phyloP scores from a whole-genome alignment of 1,284 basidiomycete species.

The Apiotrichum mycotoxinovorans region DNA sequence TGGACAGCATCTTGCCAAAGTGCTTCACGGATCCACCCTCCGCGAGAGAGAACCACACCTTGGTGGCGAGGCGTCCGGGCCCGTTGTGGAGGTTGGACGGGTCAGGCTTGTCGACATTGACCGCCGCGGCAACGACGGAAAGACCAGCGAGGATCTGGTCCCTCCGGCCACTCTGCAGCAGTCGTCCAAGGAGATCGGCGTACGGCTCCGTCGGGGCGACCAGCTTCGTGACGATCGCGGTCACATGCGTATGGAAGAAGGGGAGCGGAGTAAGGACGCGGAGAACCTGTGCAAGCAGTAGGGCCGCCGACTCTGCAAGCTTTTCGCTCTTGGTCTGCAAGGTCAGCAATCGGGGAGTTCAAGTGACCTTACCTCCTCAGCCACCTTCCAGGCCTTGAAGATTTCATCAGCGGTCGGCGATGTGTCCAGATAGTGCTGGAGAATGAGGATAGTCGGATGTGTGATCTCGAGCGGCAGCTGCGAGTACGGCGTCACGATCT shows the following conservation, averaged over 20 bases:
- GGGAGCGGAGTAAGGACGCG: conserved; percentile 45
- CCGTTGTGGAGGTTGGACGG: conserved; percentile 19
- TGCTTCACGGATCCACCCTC: conserved; percentile 44
- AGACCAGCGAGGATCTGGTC: conserved; percentile 44
- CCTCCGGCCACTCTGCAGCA: conserved; percentile 42
- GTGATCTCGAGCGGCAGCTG: conserved; percentile 42
- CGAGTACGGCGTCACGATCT: conserved; percentile 45
- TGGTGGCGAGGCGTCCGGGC: conserved; percentile 30
- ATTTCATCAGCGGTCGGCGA: conserved; percentile 48
- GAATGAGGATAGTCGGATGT: conserved; percentile 45
- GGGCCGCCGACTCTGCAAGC: conserved; percentile 36
- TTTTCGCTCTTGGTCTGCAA: conserved; percentile 38
- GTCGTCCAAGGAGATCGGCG: conserved; percentile 39
- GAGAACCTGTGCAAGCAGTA: conserved; percentile 42
- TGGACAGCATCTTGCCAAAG: conserved; percentile 46
- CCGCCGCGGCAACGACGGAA: conserved; percentile 37
- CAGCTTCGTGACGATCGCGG: conserved; percentile 44
- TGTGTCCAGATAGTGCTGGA: conserved; percentile 48
- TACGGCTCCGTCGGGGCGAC: conserved; percentile 38
- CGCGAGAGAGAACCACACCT: conserved; percentile 38
- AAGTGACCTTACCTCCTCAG: conserved; percentile 34
- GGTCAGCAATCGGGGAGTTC: not conserved
- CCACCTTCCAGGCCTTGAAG: conserved; percentile 46
- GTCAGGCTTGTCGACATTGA: conserved; percentile 39
- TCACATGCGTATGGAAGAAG: conserved; percentile 46